Base-by-base conservation (phyloP, 805 yeast genomes). In the Saccharomycopsis malanga region DNA sequence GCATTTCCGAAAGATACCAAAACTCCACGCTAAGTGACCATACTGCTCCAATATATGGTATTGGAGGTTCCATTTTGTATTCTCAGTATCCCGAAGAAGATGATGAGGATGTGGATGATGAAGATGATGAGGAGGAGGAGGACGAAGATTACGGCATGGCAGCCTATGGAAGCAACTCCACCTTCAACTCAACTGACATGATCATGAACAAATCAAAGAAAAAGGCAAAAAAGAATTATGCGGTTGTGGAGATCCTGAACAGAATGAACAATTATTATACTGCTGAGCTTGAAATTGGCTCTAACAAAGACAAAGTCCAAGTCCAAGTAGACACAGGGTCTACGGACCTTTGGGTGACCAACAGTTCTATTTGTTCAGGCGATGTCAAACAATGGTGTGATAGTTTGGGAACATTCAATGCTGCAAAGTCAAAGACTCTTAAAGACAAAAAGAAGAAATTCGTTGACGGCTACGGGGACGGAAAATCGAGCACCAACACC, bases 241-340 rank as follows among this genome's bases (percentile, higher is more conserved):
- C 34, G 12, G 41, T 25, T 6, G 42, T 48, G 14, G 35, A 32
- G 21, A 48, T 48, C 21, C 44, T 38, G 22, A 48, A 48, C 30
- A 22, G 45, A n/a, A 30, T 37, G 9, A 44, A 48, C 27, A 27
- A n/a, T 12, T n/a, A 14, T 12, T 45, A 45, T 23, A 10, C 32
- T 14, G 39, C 49, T 21, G 21, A 21, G 5, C 30, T 48, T 32
- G 2, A 36, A 14, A 20, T 48, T 32, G 51, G 51, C 14, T 10
- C 50, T 35, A 21, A 23, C 10, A 25, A 25, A 5, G 39, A 48
- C 14, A 5, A 15, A 15, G 42, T 45, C 14, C 15, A 25, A 3
- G 51, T 48, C 14, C 22, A 32, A 10, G 18, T 48, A 2, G 51
- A 48, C 34, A 48, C 51, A 7, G 51, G 51, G 3, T 30, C 40